These are phyloP conservation scores for Collybiopsis luxurians DNA, from an alignment of 768 basidiomycete species.

Conservation along the genomic window DNA sequence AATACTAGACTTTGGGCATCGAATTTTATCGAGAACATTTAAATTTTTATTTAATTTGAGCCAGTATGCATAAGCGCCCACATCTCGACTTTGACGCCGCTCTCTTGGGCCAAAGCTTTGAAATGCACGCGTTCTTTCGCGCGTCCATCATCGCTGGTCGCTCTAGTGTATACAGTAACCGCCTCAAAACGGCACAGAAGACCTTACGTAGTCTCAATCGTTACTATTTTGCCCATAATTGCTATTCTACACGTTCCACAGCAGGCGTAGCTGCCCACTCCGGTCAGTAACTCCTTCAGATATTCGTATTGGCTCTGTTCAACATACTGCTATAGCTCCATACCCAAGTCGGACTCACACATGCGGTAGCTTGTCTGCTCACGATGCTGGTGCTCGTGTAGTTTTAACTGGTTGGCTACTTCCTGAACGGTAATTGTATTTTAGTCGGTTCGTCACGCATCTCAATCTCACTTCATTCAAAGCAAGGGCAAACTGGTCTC, in stretches of 20 bases:
- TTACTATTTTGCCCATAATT: constrained; percentile 10
- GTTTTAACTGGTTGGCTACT: constrained; percentile 82
- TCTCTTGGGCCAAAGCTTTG: too few species aligned
- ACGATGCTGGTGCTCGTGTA: constrained; percentile 55
- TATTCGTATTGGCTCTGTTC: constrained; percentile 9
- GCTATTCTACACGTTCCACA: neutral
- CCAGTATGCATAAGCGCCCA: too few species aligned
- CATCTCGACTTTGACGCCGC: too few species aligned
- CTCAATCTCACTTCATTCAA: constrained; percentile 32
- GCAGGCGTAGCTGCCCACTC: too few species aligned
- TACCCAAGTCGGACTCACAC: constrained; percentile 61
- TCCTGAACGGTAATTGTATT: constrained; percentile 66
- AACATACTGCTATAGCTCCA: constrained; percentile 46
- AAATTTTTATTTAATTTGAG: too few species aligned
- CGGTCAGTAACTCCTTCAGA: constrained; percentile 9
- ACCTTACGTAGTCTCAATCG: too few species aligned
- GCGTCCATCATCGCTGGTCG: constrained; percentile 1
- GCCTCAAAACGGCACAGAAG: neutral
- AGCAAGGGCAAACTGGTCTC: constrained; percentile 74
- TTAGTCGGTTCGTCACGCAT: constrained; percentile 22
- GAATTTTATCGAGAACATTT: too few species aligned
- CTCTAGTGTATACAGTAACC: neutral
- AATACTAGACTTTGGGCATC: too few species aligned
- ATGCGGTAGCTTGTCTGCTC: constrained; percentile 54
- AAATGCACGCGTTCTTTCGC: constrained; percentile 5